These are phyloP conservation scores for Dioscorea zingiberensis DNA, from an alignment of 106 monocot genomes.

Conservation along the genomic window DNA sequence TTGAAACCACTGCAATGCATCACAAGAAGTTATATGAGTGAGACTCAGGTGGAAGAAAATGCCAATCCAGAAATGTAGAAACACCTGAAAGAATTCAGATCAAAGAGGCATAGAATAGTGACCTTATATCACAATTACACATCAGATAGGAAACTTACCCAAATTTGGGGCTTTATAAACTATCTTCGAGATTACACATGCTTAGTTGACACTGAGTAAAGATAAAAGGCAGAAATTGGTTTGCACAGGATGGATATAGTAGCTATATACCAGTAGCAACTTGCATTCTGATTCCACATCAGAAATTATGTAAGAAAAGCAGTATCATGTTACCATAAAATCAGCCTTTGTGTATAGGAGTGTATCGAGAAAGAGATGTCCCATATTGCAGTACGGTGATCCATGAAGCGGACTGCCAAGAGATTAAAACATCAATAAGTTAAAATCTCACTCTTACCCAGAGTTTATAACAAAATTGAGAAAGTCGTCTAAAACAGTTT, in stretches of 20 bases:
- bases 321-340: conserved; percentile 87
- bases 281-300: conserved; percentile 67
- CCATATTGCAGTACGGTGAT: conserved; percentile 68
- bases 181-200: conserved; percentile 68
- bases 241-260: conserved; percentile 60
- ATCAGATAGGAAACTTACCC: conserved; percentile 37
- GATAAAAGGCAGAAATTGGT: conserved; percentile 86
- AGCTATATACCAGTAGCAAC: conserved; percentile 39
- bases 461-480: too few species aligned
- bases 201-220: conserved; percentile 50
- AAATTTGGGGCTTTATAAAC: conserved; percentile 60
- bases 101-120: too few species aligned
- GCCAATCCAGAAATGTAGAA: too few species aligned
- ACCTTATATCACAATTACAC: too few species aligned
- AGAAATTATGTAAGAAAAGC: conserved; percentile 64
- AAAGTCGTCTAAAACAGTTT: too few species aligned
- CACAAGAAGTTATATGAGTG: too few species aligned
- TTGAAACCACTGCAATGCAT: conserved; percentile 58
- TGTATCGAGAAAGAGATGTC: conserved; percentile 63
- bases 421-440: conserved; percentile 6
- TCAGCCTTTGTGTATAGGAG: conserved; percentile 69
- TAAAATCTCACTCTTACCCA: too few species aligned
- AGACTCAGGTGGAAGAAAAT: too few species aligned
- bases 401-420: conserved; percentile 83
- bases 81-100: too few species aligned